Base-by-base conservation (phyloP, 345 rosid genomes). In the Citrus glauca region DNA sequence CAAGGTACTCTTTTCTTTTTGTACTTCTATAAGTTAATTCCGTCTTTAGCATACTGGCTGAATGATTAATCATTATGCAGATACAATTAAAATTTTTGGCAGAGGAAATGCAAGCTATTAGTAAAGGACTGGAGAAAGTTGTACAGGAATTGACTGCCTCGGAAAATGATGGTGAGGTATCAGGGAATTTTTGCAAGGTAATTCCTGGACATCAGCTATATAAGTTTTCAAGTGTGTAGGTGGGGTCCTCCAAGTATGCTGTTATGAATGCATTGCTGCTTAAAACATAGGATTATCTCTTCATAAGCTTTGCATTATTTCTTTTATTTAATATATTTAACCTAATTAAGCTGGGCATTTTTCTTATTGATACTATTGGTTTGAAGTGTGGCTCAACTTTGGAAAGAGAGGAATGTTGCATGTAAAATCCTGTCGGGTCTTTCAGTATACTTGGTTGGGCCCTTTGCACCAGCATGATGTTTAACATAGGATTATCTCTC, bases 31-130 rank as follows among this genome's bases (percentile, higher is more conserved):
- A n/a, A 27, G 56, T 71, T 30, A 33, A 61, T 69, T 62, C 24
- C 20, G 40, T 48, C 28, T 33, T 69, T 65, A 32, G 50, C 61
- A 65, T 74, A 10, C 72, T 57, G 13, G 73, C 70, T 71, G 66
- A 76, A 22, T 33, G 71, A 38, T 62, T 28, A 35, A 59, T 77
- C 63, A 24, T 62, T 55, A 70, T 70, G 73, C 81, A 93, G 98
- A 84, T 90, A 81, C 98, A 93, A 89, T 75, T 93, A 85, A 93
- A 93, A 84, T 85, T 73, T 84, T 80, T 93, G 83, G 96, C 98
- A 14, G 98, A 93, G 82, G 98, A 93, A 84, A 93, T 93, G 98
- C 98, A 93, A 83, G 96, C 96, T 79, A 85, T 93, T 66, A 91
- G 85, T 82, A 91, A 91, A 87, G 98, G 98, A 69, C 82, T 93